Evolutionary conservation across 2,329 filamentous ascomycete genomes (phyloP).

Genomic region (Penicillium capsulatum): DNA sequence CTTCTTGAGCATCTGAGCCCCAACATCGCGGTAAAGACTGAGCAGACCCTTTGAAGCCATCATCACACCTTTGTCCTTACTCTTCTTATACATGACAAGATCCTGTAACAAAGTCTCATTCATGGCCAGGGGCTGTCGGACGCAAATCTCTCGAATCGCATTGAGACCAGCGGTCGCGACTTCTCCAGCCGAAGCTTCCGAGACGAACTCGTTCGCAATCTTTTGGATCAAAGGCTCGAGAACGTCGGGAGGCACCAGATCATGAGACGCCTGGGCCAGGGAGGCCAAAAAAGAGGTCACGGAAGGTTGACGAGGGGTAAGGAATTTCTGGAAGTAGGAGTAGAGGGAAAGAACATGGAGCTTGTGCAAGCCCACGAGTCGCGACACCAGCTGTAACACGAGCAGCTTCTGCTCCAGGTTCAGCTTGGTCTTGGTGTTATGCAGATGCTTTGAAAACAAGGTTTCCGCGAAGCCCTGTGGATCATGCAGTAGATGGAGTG

Average conservation of each 20-base stretch:
- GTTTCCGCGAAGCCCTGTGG: constrained; percentile 90
- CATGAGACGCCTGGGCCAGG: constrained; percentile 86
- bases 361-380: constrained; percentile 88
- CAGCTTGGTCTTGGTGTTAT: constrained; percentile 78
- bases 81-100: constrained; percentile 90
- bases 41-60: constrained; percentile 95
- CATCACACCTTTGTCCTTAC: constrained; percentile 98
- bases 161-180: constrained; percentile 90
- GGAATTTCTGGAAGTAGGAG: constrained; percentile 91
- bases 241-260: constrained; percentile 84
- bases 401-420: constrained; percentile 83
- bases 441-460: constrained; percentile 85
- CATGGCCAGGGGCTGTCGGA: constrained; percentile 91
- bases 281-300: constrained; percentile 93
- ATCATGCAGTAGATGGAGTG: constrained; percentile 87
- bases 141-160: constrained; percentile 89
- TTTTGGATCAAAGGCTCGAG: constrained; percentile 88
- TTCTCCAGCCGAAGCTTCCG: constrained; percentile 84
- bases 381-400: constrained; percentile 85
- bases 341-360: constrained; percentile 85
- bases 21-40: constrained; percentile 85
- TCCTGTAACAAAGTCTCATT: constrained; percentile 93
- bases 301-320: constrained; percentile 80
- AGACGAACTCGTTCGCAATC: constrained; percentile 98
- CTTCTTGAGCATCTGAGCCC: constrained; percentile 81